These are phyloP conservation scores for Tylopilus intermedius DNA, from an alignment of 768 basidiomycete genomes.

Conservation along the genomic window DNA sequence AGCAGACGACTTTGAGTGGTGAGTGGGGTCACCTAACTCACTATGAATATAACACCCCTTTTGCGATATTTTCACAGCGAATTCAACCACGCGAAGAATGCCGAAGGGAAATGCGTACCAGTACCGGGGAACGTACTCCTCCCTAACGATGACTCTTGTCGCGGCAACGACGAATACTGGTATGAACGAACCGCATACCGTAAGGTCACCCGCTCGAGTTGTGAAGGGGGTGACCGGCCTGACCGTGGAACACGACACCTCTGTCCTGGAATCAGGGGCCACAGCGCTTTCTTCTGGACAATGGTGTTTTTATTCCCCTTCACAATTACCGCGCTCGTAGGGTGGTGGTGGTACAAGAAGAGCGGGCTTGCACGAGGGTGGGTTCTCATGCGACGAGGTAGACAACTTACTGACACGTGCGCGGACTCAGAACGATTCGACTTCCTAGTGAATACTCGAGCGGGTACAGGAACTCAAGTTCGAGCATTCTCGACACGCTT, in stretches of 20 bases:
- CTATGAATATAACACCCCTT: background rate
- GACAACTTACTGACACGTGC: slow-evolving; percentile 4
- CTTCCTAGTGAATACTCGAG: slow-evolving; percentile 49
- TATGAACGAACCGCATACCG: slow-evolving; percentile 91
- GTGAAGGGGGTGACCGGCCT: slow-evolving; percentile 72
- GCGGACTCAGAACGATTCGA: slow-evolving; percentile 59
- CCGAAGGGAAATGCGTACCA: slow-evolving; percentile 69
- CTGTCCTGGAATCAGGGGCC: slow-evolving; percentile 78
- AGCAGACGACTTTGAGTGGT: slow-evolving; percentile 91
- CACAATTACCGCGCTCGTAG: slow-evolving; percentile 67
- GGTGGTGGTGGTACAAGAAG: slow-evolving; percentile 75
- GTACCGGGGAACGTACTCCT: slow-evolving; percentile 64
- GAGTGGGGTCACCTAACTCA: slow-evolving; percentile 19
- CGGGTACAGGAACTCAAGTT: slow-evolving; percentile 34
- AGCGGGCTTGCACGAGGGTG: slow-evolving; percentile 74
- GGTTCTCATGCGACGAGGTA: slow-evolving; percentile 25
- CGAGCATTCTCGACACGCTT: slow-evolving; percentile 60
- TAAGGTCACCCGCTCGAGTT: slow-evolving; percentile 84
- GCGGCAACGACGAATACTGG: slow-evolving; percentile 70
- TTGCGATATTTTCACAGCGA: slow-evolving; percentile 49
- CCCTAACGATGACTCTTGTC: slow-evolving; percentile 58
- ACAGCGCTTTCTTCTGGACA: slow-evolving; percentile 80
- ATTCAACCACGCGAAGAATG: slow-evolving; percentile 81
- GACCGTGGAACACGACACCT: slow-evolving; percentile 70
- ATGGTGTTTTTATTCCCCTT: slow-evolving; percentile 74